Evolutionary conservation across 129 eudicot genomes (phyloP), one percentile per base, ranked within the genome.

Genomic region (Lactuca sativa): DNA sequence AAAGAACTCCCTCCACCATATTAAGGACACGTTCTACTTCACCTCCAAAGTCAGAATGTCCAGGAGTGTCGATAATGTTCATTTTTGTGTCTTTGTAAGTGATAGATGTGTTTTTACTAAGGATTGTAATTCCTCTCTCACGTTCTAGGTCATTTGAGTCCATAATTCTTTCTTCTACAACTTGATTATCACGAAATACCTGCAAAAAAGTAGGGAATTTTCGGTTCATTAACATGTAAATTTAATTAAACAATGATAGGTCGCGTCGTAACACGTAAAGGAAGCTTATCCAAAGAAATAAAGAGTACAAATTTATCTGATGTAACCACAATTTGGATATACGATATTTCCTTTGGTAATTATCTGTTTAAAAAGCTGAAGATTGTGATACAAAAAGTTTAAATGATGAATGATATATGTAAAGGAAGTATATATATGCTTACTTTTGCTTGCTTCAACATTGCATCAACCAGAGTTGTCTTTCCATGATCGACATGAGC

Each of bases 401-500:
- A 41, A 34, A 55, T 14, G 49, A 66, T 47, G 62, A 49, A 30
- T 17, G 8, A 21, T n/a, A 56, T 38, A 56, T 55, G 11, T 18
- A 69, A 56, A 25, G 30, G 30, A 25, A 25, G 14, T 8, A 30
- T 25, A 58, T 3, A 40, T 38, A 32, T 53, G 32, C 74, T 58
- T 83, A 95, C 99, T 80, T 95, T 95, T 58, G 99, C 87, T 81
- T 95, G 99, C 80, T 78, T 95, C 83, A 95, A 76, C 97, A 95
- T 90, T 0, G 97, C 81, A 80, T 95, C 99, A 76, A 95, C 99
- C 32, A 95, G 69, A 61, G 99, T 95, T 60, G 99, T 95, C 81
- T 95, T 95, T 56, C 99, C 99, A 75, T 95, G 99, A 84, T 95
- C 99, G 2, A 95, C 99, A 77, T 95, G 99, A 67, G 99, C 99